Base-by-base conservation (phyloP, 2,329 filamentous ascomycete species). In the Hortaea sp. region DNA sequence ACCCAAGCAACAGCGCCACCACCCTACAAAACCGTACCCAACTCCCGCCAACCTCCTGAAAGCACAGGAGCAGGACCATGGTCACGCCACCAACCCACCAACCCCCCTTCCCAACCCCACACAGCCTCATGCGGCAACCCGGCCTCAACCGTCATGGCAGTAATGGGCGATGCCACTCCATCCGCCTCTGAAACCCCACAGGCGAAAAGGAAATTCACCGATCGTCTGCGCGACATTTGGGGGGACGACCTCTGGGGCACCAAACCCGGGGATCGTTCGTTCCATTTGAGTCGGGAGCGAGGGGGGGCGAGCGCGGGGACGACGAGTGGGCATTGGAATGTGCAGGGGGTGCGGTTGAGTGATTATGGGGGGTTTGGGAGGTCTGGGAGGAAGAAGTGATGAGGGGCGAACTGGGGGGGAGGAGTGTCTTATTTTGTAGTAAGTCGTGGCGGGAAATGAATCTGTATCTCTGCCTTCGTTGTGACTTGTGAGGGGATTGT, bases 101-200 rank as follows among this genome's bases (percentile, higher is more conserved):
- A 20, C 20, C 20, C 20, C 2, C 20, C 20, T 2, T 2, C 20
- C 20, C 20, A 20, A 4, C 4, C 20, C 2, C 29, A 34, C 2
- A 32, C 9, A 29, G 11, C 10, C n/a, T 34, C 29, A 28, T 42
- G 41, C 41, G 41, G 29, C 29, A 39, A 11, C 27, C 34, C 43
- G 4, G 43, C 27, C 7, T 39, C 43, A 31, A 44, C 34, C 34
- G 43, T 39, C 12, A 44, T 44, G 34, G 43, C 43, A 6, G 37
- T 44, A 13, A n/a, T 44, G n/a, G 32, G 32, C 32, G 20, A 20
- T 20, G 20, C 20, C 20, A 2, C 2, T 3, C 32, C 32, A 9
- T 9, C 7, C n/a, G n/a, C 9, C n/a, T 2, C 32, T n/a, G n/a
- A 35, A 35, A 2, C 7, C 7, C 32, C 32, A 3, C 32, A n/a